Evolutionary conservation across 2,329 filamentous ascomycete genomes (phyloP), one percentile per base, ranked within the genome.

Genomic region (Whalleya microplaca): DNA sequence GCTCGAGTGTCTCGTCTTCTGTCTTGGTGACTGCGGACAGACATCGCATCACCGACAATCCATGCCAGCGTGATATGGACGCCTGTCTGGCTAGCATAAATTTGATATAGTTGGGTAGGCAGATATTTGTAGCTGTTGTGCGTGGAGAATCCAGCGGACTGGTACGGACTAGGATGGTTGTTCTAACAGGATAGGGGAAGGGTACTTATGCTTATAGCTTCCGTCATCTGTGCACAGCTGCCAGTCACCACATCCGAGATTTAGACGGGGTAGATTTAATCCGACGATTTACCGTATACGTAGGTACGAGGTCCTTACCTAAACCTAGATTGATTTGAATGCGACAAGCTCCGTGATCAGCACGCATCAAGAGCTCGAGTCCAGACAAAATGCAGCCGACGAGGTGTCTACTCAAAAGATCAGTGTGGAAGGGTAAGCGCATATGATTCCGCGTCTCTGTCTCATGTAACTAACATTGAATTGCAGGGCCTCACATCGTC

Each of bases 401-500:
- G 53, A 62, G 72, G 66, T 71, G 64, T 53, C 67, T 74, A 41
- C 47, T 73, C 29, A 71, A 72, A 65, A 68, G 70, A 51, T 72
- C 70, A 32, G 70, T 72, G 44, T 72, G 71, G 71, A 72, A 72
- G 61, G 71, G 71, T 69, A 61, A 59, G 56, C 52, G 20, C 40
- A 32, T 16, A 37, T 14, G 40, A 10, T 20, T 18, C 32, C 19
- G 12, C n/a, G n/a, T 18, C 20, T 44, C 21, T 1, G 18, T n/a
- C n/a, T 8, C 23, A 8, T 29, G 16, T 19, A 41, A 46, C 42
- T 45, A 45, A 40, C 45, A 29, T 20, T 48, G 40, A 27, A n/a
- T 20, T 44, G 42, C 64, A 90, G 87, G 87, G 51, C 87, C 87
- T 60, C 85, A 89, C 69, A 88, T 90, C 66, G 85, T 90, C 63